phyloP scores from a whole-genome alignment of 75 land plant species.

The Picea glauca region DNA sequence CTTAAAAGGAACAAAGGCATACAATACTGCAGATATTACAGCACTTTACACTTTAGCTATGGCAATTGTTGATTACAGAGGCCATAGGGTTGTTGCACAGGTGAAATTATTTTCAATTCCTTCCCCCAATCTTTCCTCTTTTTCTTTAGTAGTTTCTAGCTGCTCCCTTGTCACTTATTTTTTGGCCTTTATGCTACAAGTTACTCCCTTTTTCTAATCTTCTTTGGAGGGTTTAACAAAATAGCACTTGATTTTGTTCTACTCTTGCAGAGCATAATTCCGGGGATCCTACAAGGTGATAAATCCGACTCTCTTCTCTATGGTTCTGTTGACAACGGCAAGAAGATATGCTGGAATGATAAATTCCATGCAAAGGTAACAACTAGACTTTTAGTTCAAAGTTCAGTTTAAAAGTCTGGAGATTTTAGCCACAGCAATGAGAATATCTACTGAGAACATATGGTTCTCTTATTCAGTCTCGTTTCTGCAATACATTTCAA shows the following conservation, averaged over 20 bases:
- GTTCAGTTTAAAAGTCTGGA: neutral
- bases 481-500: neutral
- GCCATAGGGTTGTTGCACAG: conserved; percentile 98
- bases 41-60: conserved; percentile 96
- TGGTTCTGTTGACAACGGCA: conserved; percentile 99
- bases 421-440: neutral
- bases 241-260: neutral
- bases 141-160: neutral
- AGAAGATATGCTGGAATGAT: conserved; percentile 97
- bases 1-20: conserved; percentile 95
- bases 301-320: conserved; percentile 96
- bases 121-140: neutral
- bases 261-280: conserved; percentile 82
- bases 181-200: no score
- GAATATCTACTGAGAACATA: neutral
- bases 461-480: neutral
- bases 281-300: conserved; percentile 99
- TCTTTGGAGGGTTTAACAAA: neutral
- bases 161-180: neutral
- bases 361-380: conserved; percentile 91
- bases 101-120: conserved; percentile 21
- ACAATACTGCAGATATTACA: conserved; percentile 93
- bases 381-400: neutral
- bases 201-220: neutral
- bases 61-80: conserved; percentile 97